Conservation (phyloP, 2,329 filamentous ascomycete genomes). For the Colletotrichum euphorbiae region DNA sequence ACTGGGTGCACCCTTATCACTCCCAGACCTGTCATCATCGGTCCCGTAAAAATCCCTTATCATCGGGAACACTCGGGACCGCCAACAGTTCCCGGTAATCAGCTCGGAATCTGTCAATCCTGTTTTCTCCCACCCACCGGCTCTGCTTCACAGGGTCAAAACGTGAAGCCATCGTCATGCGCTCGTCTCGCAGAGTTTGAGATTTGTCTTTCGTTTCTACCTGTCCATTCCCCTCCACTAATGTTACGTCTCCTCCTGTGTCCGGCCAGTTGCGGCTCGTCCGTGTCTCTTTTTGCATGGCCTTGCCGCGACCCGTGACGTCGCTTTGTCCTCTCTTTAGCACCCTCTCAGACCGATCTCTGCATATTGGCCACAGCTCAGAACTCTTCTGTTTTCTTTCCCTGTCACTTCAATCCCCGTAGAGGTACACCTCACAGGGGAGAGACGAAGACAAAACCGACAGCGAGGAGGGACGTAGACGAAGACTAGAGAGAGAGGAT, state of each 20-base stretch:
- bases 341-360: constrained; percentile 13
- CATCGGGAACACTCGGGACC: constrained; percentile 26
- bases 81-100: not conserved
- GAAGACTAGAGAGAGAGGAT: not conserved
- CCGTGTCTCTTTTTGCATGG: constrained; percentile 12
- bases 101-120: constrained; percentile 24
- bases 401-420: not conserved
- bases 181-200: constrained; percentile 23
- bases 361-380: constrained; percentile 18
- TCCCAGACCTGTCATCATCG: not conserved
- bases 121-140: not conserved
- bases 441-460: no score
- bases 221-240: constrained; percentile 1
- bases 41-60: constrained; percentile 19
- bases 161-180: constrained; percentile 38
- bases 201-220: constrained; percentile 17
- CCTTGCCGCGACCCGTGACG: constrained; percentile 24
- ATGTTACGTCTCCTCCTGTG: constrained; percentile 24
- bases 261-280: constrained; percentile 19
- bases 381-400: constrained; percentile 8
- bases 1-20: constrained; percentile 23
- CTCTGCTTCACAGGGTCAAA: constrained; percentile 10
- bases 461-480: no score
- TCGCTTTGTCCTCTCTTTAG: constrained; percentile 26
- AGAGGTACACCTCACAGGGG: no score